Base-by-base conservation (phyloP, 148 eudicot genomes). In the Arctostaphylos glauca region DNA sequence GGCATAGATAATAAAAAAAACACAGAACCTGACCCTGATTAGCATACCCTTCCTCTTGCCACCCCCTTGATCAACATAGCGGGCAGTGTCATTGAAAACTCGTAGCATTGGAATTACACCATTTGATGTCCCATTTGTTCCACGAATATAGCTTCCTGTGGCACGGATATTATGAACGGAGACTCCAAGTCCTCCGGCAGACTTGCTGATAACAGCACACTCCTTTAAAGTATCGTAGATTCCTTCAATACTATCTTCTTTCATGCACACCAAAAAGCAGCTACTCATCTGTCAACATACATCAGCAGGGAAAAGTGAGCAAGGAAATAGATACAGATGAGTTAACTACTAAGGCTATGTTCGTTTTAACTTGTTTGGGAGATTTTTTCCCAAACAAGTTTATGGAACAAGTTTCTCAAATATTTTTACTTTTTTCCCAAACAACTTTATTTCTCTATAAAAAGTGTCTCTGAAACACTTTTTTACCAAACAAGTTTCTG, bases 31-130 rank as follows among this genome's bases (percentile, higher is more conserved):
- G 38, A 73, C 52, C 50, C 56, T 59, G 19, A 72, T 41, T 19
- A 44, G 9, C 70, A 62, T 54, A 95, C 98, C 99, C 86, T 96
- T 96, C 78, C 99, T 89, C 88, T 96, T 96, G 81, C 98, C 98
- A 78, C 99, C 99, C 25, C 99, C 99, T 90, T 96, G 99, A 81
- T 96, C 99, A 80, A 96, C 99, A 90, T 96, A 96, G 50, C 98
- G 91, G 70, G 99, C 99, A 86, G 99, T 96, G 83, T 96, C 99
- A 86, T 96, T 96, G 76, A 94, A 96, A 46, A 96, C 99, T 50
- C 98, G 89, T 50, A 96, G 87, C 99, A 96, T 93, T 9, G 99
- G 99, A 75, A 94, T 91, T 85, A 96, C 94, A 49, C 99, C 99
- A 93, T 96, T 96, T 49, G 99, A 96, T 83, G 93, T 86, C 80